Evolutionary conservation across 1,284 basidiomycete species (phyloP), one percentile per base, ranked within the genome.

Genomic region (Leccinum subspadiceum): DNA sequence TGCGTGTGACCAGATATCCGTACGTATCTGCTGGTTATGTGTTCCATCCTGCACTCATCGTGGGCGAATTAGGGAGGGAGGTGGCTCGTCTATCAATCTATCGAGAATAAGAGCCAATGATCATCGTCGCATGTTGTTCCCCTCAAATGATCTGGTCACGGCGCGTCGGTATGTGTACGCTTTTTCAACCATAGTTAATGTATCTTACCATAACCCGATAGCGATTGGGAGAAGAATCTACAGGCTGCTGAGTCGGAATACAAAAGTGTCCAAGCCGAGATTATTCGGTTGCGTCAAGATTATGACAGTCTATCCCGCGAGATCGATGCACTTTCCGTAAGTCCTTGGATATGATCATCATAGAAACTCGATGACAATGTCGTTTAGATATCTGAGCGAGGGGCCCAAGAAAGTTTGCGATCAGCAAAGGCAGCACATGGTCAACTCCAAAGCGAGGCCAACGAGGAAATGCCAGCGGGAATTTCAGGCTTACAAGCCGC

Each of bases 381-480:
- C 54, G 31, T 56, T 24, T 54, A 80, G 78, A 46, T 26, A 5
- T 67, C 60, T 54, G 72, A 71, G 49, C 70, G 65, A 44, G 37
- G 24, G 12, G 58, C 72, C 22, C 61, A 71, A 9, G 70, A 74
- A 20, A 66, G 67, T 29, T 64, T 77, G 26, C 68, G 64, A 60
- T 60, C 53, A 13, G 65, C 73, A 20, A 79, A 76, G 68, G 56
- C 66, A 10, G 60, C 67, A 6, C 75, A 81, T 33, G 67, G 71
- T n/a, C 68, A 73, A 5, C 67, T 86, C 9, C 78, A 82, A 61
- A 78, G 85, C 24, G 87, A 90, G 65, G 81, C 85, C 20, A 87
- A 89, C 59, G 87, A 92, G 53, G 88, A 89, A 33, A 78, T 90
- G 66, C 91, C 93, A 1, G 84, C 83, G 13, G 86, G 85, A 66